phyloP scores from a whole-genome alignment of 345 rosid species.

The Nephelium lappaceum region DNA sequence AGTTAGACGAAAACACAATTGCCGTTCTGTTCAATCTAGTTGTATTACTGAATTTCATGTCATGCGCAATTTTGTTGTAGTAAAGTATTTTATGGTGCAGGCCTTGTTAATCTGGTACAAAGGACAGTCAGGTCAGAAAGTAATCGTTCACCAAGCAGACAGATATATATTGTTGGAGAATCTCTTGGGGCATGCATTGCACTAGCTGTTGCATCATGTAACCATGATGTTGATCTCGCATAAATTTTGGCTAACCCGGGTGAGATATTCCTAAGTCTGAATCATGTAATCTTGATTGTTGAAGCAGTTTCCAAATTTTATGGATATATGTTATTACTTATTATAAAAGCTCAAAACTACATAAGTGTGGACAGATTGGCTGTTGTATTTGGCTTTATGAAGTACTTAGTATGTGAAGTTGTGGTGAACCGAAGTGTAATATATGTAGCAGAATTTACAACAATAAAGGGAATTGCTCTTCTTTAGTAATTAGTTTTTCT shows the following conservation, averaged over 20 bases:
- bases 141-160: conserved; percentile 42
- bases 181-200: conserved; percentile 84
- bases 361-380: neutral
- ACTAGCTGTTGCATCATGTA: conserved; percentile 67
- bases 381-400: neutral
- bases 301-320: neutral
- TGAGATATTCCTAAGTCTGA: conserved; percentile 15
- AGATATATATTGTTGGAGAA: conserved; percentile 80
- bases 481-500: neutral
- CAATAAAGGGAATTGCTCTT: neutral
- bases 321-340: neutral
- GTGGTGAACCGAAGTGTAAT: neutral
- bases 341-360: neutral
- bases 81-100: conserved; percentile 36
- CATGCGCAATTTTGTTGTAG: neutral
- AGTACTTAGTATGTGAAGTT: neutral
- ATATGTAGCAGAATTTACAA: neutral
- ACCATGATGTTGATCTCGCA: conserved; percentile 59
- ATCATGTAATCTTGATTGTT: neutral
- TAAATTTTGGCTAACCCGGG: conserved; percentile 77
- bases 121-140: conserved; percentile 48
- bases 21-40: neutral
- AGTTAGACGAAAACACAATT: neutral
- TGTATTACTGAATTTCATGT: neutral
- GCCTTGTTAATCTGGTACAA: conserved; percentile 61